Base-by-base conservation (phyloP, 2,329 filamentous ascomycete genomes). In the Eutypa lata region DNA sequence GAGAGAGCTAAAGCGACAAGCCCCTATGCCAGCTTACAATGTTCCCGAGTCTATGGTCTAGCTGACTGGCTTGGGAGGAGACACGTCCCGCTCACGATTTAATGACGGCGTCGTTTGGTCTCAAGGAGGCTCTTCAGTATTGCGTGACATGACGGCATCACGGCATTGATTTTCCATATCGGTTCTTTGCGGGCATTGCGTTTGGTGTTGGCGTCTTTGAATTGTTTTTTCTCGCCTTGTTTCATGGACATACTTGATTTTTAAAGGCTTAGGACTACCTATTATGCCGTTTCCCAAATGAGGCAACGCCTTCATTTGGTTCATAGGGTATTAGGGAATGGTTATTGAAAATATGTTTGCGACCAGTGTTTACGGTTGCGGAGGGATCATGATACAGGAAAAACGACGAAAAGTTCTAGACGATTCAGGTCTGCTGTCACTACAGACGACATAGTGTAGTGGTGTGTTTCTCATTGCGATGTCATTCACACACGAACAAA, bases 161-260 rank as follows among this genome's bases (percentile, higher is more conserved):
- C 53, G 61, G 57, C 56, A 60, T 60, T 61, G 55, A 53, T 48
- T 52, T 61, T 58, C 47, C 49, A 49, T 54, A 51, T 62, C 60
- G 56, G 54, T 62, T 61, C 58, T 61, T 57, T 51, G 57, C 61
- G 52, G 61, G 65, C 65, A 68, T 68, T 60, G 63, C 65, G 65
- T 64, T 64, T 48, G 65, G 65, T 60, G 64, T 66, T 65, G 57
- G 60, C 65, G 63, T 64, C n/a, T n/a, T n/a, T n/a, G n/a, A n/a
- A n/a, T n/a, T n/a, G 57, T 62, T 52, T 33, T 55, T 50, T 47
- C 50, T 53, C 50, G 47, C 46, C 51, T 47, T 57, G 56, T 52
- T 58, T 55, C 59, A 46, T 63, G 63, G 52, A 61, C 61, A 65
- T 60, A 63, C 38, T 64, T 62, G 50, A 52, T 46, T 42, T 45